Evolutionary conservation across 208 protist genomes (phyloP).

Genomic region (Crithidia acanthocephali): DNA sequence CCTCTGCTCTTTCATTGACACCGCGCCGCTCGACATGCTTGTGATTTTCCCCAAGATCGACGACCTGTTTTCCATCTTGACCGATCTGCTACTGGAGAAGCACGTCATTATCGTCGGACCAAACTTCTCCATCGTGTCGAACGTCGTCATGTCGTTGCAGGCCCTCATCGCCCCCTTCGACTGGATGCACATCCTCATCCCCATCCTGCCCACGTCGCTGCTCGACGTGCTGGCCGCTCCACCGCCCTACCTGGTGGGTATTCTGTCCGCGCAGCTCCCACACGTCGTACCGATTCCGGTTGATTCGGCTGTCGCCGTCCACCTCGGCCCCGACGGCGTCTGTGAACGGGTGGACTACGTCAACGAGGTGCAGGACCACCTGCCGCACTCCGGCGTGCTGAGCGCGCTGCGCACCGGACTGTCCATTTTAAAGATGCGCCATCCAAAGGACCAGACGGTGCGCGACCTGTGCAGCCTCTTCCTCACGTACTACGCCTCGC

Average conservation of each 20-base stretch:
- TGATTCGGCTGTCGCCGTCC: slow-evolving; percentile 61
- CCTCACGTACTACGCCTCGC: slow-evolving; percentile 75
- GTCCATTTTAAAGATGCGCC: slow-evolving; percentile 52
- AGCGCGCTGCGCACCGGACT: slow-evolving; percentile 75
- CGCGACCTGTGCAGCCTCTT: slow-evolving; percentile 82
- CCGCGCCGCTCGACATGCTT: slow-evolving; percentile 65
- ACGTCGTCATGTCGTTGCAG: slow-evolving; percentile 83
- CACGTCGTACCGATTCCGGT: slow-evolving; percentile 45
- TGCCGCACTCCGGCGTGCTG: slow-evolving; percentile 68
- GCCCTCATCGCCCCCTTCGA: slow-evolving; percentile 82
- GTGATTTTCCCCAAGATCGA: slow-evolving; percentile 66
- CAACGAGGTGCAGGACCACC: slow-evolving; percentile 47
- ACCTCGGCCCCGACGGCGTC: slow-evolving; percentile 53
- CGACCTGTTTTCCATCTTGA: slow-evolving; percentile 69
- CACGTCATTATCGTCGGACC: slow-evolving; percentile 83
- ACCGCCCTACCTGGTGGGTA: slow-evolving; percentile 76
- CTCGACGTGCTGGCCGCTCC: slow-evolving; percentile 78
- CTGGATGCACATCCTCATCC: slow-evolving; percentile 88
- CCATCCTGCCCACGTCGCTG: slow-evolving; percentile 65
- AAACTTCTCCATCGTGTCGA: slow-evolving; percentile 79
- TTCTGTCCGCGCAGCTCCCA: slow-evolving; percentile 73
- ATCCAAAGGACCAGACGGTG: slow-evolving; percentile 62
- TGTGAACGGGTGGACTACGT: slow-evolving; percentile 67
- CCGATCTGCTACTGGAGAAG: slow-evolving; percentile 74
- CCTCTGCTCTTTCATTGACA: slow-evolving; percentile 85